Evolutionary conservation across 2,329 filamentous ascomycete species (phyloP).

Genomic region (Xylariaceae sp.): DNA sequence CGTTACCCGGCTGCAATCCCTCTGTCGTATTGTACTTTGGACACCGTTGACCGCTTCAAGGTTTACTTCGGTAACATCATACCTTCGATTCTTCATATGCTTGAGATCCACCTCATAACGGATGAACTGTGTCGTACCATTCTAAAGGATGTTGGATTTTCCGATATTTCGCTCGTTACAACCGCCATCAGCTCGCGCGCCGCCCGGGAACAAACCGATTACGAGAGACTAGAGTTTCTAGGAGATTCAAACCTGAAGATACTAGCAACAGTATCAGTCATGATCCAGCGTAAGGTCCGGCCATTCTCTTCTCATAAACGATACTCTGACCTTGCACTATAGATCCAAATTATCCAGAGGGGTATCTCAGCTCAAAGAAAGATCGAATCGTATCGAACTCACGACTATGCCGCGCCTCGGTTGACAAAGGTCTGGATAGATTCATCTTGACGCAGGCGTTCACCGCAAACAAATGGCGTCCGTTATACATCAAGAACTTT

Average conservation of each 20-base stretch:
- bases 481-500: conserved; percentile 52
- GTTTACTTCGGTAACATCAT: conserved; percentile 58
- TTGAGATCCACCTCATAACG: conserved; percentile 63
- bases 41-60: conserved; percentile 43
- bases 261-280: conserved; percentile 62
- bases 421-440: conserved; percentile 60
- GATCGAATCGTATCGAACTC: conserved; percentile 70
- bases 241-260: conserved; percentile 83
- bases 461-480: conserved; percentile 67
- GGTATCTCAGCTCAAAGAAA: conserved; percentile 65
- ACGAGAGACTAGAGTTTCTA: conserved; percentile 81
- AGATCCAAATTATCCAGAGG: conserved; percentile 71
- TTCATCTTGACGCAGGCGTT: conserved; percentile 70
- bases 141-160: conserved; percentile 51
- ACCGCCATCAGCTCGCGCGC: conserved; percentile 67
- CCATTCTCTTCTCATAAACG: neutral
- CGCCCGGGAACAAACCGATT: conserved; percentile 60
- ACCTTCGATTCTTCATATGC: conserved; percentile 66
- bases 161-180: conserved; percentile 52
- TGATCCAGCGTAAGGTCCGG: conserved; percentile 44
- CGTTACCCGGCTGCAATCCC: conserved; percentile 45
- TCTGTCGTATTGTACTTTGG: conserved; percentile 45
- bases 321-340: conserved; percentile 13
- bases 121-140: conserved; percentile 53
- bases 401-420: conserved; percentile 62